phyloP scores from a whole-genome alignment of 2,329 filamentous ascomycete genomes.

The Claviceps humidiphila region DNA sequence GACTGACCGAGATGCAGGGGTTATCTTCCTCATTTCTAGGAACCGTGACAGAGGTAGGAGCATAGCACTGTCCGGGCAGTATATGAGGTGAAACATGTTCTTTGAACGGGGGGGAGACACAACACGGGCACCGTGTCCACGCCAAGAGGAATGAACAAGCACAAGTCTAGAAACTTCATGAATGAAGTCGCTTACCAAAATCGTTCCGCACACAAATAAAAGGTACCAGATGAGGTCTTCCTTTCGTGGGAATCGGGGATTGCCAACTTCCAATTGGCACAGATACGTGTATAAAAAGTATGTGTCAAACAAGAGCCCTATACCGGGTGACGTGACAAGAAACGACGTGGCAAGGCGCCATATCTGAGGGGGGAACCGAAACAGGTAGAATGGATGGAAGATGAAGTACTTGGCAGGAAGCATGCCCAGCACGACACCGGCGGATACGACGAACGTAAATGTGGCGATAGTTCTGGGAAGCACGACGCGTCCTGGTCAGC shows the following conservation, averaged over 20 bases:
- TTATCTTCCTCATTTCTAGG: constrained; percentile 74
- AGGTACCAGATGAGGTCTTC: constrained; percentile 76
- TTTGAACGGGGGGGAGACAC: neutral
- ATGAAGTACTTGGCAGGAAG: constrained; percentile 36
- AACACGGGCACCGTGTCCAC: constrained; percentile 5
- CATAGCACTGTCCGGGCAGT: constrained; percentile 64
- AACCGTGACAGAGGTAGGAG: constrained; percentile 64
- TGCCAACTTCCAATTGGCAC: constrained; percentile 58
- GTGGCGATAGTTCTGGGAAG: constrained; percentile 51
- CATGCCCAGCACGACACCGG: constrained; percentile 42
- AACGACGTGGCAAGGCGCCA: constrained; percentile 31
- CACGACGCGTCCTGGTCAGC: constrained; percentile 9
- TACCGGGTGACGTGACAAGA: constrained; percentile 23
- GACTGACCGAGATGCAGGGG: constrained; percentile 49
- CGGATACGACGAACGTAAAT: constrained; percentile 45
- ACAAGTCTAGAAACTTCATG: constrained; percentile 11
- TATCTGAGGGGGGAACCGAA: constrained; percentile 33
- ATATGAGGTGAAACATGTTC: constrained; percentile 33
- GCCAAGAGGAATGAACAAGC: constrained; percentile 6
- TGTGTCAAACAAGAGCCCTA: constrained; percentile 55
- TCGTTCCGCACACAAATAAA: constrained; percentile 55
- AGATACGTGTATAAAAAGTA: constrained; percentile 68
- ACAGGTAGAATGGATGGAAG: constrained; percentile 38
- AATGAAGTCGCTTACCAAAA: constrained; percentile 53
- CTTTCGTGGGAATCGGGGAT: constrained; percentile 57